A percentile compares a stretch with the other conserved stretches of the same genome.
These are phyloP conservation scores for Fraxinus albicans DNA, from an alignment of 305 asterid genomes.

Conservation along the genomic window DNA sequence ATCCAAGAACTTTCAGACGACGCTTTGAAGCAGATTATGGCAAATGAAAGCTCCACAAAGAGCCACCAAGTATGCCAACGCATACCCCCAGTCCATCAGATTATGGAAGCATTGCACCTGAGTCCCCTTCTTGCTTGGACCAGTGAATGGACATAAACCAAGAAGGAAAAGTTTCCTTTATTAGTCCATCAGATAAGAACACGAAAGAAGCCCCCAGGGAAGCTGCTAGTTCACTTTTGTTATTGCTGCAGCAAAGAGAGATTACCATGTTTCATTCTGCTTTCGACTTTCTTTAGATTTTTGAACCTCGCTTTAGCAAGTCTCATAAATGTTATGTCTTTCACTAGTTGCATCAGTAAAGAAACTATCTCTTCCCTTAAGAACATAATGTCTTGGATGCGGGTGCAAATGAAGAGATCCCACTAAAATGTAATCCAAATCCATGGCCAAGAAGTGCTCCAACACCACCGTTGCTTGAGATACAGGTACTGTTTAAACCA, in stretches of 20 bases:
- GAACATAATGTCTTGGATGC: slow-evolving; percentile 84
- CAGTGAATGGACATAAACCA: slow-evolving; percentile 78
- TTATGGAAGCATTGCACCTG: slow-evolving; percentile 49
- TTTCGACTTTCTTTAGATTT: slow-evolving; percentile 34
- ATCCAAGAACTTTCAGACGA: slow-evolving; percentile 59
- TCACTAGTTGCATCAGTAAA: slow-evolving; percentile 69
- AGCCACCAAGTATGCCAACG: slow-evolving; percentile 68
- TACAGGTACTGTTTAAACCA: slow-evolving; percentile 53
- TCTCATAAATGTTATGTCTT: slow-evolving; percentile 48
- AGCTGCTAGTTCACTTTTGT: slow-evolving; percentile 82
- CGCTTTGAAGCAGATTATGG: slow-evolving; percentile 58
- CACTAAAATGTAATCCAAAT: slow-evolving; percentile 78
- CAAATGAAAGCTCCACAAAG: slow-evolving; percentile 69
- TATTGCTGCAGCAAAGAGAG: slow-evolving; percentile 65
- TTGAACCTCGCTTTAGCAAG: slow-evolving; percentile 25
- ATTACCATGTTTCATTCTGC: slow-evolving; percentile 46
- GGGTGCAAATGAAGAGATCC: slow-evolving; percentile 89
- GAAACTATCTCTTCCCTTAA: slow-evolving; percentile 76
- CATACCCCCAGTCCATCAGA: slow-evolving; percentile 57
- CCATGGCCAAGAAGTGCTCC: slow-evolving; percentile 30
- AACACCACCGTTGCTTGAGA: slow-evolving; percentile 75
- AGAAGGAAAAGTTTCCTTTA: slow-evolving; percentile 85
- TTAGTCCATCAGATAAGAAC: slow-evolving; percentile 74
- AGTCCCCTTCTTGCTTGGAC: slow-evolving; percentile 37
- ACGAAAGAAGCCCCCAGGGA: slow-evolving; percentile 75